Base-by-base conservation (phyloP, 2,329 filamentous ascomycete species). In the Claviceps sp. region DNA sequence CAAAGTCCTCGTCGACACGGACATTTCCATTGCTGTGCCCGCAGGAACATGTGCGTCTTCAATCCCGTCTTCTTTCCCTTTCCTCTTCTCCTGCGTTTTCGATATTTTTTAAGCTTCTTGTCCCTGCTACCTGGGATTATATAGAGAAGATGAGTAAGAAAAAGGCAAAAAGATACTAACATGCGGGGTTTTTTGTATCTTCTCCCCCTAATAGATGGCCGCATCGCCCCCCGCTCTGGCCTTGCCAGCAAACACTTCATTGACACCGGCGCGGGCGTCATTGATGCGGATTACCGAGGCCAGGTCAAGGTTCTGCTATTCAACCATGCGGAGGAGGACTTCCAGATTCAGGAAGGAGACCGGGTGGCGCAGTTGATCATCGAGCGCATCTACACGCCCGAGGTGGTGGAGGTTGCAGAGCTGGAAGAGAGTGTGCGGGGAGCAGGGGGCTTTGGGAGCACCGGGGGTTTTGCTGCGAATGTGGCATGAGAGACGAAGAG, bases 261-360 rank as follows among this genome's bases (percentile, higher is more conserved):
- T 66, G 89, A 96, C 68, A 93, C 87, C 0, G 89, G 94, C 56
- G 93, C 93, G 0, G 93, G 93, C 51, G 93, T 98, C 57, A 97
- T 98, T 61, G 93, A 98, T 68, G 90, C 91, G 37, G 93, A 98
- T 70, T 98, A 98, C 74, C 81, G 93, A 38, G 93, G 93, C 20
- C 86, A 86, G 59, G 85, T 98, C 62, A 95, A 94, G 75, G 86
- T 98, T 26, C 77, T 98, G 59, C 79, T 98, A 50, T 97, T 97
- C 70, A 98, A 98, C 72, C 84, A 95, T 68, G 78, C 78, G 50
- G 89, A 95, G 49, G 70, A 72, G 42, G 89, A 95, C 66, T 97
- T 94, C 64, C 75, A 71, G 57, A 75, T 98, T 58, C 84, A 85
- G 63, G 82, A 85, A 64, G 91, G 91, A 48, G 93, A 98, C 69